phyloP scores from a whole-genome alignment of 2,329 filamentous ascomycete species.

The Aspergillus ibericus region DNA sequence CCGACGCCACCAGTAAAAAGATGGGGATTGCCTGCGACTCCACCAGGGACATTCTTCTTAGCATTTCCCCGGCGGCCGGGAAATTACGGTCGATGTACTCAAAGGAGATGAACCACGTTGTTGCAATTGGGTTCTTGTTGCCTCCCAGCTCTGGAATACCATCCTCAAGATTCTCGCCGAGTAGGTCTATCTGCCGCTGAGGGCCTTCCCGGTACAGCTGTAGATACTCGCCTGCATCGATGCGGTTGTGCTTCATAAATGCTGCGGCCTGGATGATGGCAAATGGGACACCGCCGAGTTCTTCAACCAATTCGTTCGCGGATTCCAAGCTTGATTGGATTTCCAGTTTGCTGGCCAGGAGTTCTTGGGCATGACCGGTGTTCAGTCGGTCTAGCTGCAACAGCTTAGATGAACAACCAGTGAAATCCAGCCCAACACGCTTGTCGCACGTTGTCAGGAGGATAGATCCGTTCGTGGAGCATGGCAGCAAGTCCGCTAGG shows the following conservation, averaged over 20 bases:
- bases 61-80: background rate
- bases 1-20: background rate
- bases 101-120: slow-evolving; percentile 6
- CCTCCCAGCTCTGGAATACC: background rate
- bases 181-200: background rate
- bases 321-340: background rate
- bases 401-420: background rate
- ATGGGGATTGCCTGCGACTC: background rate
- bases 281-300: background rate
- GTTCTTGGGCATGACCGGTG: background rate
- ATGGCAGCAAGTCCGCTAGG: background rate
- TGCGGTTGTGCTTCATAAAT: slow-evolving; percentile 3
- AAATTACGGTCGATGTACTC: background rate
- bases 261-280: slow-evolving; percentile 5
- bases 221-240: background rate
- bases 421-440: slow-evolving; percentile 1
- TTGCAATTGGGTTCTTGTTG: slow-evolving; percentile 1
- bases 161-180: slow-evolving; percentile 1
- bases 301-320: background rate
- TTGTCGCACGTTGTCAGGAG: slow-evolving; percentile 1
- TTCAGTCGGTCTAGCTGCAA: background rate
- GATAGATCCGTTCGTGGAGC: slow-evolving; percentile 1
- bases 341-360: background rate
- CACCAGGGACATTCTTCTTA: slow-evolving; percentile 1
- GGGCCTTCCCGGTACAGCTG: background rate